Conservation (phyloP, 345 rosid genomes). For the Viola odorata region DNA sequence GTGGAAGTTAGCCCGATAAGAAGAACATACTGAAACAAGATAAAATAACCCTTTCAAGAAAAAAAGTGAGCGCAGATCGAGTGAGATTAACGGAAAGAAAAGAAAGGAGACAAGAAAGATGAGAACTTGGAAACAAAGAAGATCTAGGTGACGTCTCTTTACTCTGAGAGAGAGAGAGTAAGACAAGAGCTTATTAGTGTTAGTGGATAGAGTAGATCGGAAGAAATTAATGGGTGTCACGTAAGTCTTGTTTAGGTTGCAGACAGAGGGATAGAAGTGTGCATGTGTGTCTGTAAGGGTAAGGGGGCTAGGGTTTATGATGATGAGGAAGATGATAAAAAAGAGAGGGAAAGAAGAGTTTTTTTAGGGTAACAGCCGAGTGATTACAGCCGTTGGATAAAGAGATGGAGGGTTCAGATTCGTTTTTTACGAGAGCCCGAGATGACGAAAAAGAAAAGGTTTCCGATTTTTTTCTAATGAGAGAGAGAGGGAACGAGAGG, state of each 20-base stretch:
- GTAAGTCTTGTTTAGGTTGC: constrained; percentile 3
- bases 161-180: constrained; percentile 9
- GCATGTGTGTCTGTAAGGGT: background rate
- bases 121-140: background rate
- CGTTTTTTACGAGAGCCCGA: constrained; percentile 6
- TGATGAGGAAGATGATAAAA: background rate
- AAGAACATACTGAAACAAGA: background rate
- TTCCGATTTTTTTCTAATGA: background rate
- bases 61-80: background rate
- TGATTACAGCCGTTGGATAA: background rate
- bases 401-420: constrained; percentile 5
- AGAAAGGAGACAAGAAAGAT: background rate
- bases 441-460: background rate
- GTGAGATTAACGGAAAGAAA: background rate
- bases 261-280: background rate
- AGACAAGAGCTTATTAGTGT: background rate
- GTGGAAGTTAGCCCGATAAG: background rate
- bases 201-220: background rate
- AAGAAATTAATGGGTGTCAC: background rate
- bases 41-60: background rate
- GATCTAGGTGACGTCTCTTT: constrained; percentile 3
- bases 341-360: constrained; percentile 7
- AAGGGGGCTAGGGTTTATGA: constrained; percentile 27
- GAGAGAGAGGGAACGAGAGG: background rate
- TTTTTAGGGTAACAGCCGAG: constrained; percentile 1